These are phyloP conservation scores for Trichoderma citrinoviride DNA, from an alignment of 2,329 filamentous ascomycete genomes.

Conservation along the genomic window DNA sequence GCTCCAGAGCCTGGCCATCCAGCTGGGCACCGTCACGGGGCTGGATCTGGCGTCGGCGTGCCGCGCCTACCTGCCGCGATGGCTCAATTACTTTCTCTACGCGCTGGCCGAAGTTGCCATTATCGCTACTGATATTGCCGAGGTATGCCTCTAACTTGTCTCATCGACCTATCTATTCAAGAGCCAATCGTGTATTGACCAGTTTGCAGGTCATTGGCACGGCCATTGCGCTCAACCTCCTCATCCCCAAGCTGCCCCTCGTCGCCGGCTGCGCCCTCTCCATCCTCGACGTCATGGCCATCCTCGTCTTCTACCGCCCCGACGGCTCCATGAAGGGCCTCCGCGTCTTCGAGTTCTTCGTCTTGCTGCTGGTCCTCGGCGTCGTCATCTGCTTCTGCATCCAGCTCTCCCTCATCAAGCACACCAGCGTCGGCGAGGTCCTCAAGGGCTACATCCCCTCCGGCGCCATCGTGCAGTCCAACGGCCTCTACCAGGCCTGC, in stretches of 20 bases:
- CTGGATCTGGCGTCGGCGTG: slow-evolving; percentile 66
- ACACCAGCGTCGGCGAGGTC: slow-evolving; percentile 56
- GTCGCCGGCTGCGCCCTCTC: slow-evolving; percentile 68
- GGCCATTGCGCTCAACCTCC: slow-evolving; percentile 65
- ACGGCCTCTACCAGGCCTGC: slow-evolving; percentile 64
- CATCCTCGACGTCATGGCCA: slow-evolving; percentile 65
- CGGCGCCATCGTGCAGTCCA: slow-evolving; percentile 52
- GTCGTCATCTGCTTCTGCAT: slow-evolving; percentile 71
- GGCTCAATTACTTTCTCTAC: slow-evolving; percentile 63
- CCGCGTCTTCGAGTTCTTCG: slow-evolving; percentile 63
- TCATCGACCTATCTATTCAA: no score
- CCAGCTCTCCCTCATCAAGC: slow-evolving; percentile 60
- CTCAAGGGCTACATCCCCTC: slow-evolving; percentile 66
- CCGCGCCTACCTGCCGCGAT: slow-evolving; percentile 61
- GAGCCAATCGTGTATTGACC: neutral
- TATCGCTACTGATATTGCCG: slow-evolving; percentile 69
- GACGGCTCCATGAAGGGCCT: slow-evolving; percentile 57
- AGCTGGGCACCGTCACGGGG: slow-evolving; percentile 67
- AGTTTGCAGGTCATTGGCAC: slow-evolving; percentile 59
- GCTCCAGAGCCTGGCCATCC: slow-evolving; percentile 65
- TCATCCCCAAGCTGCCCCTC: slow-evolving; percentile 61
- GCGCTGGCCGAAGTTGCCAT: slow-evolving; percentile 64
- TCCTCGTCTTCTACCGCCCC: slow-evolving; percentile 64
- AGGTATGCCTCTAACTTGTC: slow-evolving; percentile 38
- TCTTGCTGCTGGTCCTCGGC: slow-evolving; percentile 61